Conservation (phyloP, 2,329 filamentous ascomycete species). For the Hortaea werneckii region DNA sequence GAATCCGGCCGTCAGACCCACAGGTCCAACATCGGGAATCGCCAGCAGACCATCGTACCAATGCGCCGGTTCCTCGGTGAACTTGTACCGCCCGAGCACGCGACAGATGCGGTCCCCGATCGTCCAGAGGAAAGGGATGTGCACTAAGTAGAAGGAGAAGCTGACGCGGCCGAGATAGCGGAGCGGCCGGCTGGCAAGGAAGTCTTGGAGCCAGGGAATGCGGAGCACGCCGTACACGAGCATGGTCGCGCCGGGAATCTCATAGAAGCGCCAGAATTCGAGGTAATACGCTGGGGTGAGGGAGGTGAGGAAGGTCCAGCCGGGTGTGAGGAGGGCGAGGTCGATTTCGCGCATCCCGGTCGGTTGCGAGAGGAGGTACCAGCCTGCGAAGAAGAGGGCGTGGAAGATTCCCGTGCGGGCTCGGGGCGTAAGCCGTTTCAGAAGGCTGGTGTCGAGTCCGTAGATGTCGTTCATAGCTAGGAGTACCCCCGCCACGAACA, state of each 20-base stretch:
- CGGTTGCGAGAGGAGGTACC: constrained; percentile 7
- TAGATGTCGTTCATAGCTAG: constrained; percentile 55
- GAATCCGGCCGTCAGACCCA: constrained; percentile 43
- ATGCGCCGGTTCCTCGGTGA: constrained; percentile 30
- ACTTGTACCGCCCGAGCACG: constrained; percentile 36
- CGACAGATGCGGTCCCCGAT: constrained; percentile 46
- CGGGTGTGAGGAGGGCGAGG: constrained; percentile 42
- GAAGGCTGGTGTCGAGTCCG: constrained; percentile 24
- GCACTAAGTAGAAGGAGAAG: constrained; percentile 52
- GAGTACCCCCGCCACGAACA: constrained; percentile 41
- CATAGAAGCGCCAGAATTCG: constrained; percentile 44
- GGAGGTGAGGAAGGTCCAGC: constrained; percentile 46
- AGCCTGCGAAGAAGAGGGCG: constrained; percentile 44
- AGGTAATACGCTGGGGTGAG: constrained; percentile 27
- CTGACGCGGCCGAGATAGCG: constrained; percentile 53
- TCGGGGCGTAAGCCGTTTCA: neutral
- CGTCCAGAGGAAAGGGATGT: constrained; percentile 44
- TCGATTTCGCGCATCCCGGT: constrained; percentile 45
- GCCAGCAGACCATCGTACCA: constrained; percentile 43
- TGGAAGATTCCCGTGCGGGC: neutral
- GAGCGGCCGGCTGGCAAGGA: constrained; percentile 41
- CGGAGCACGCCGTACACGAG: constrained; percentile 43
- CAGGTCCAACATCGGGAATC: constrained; percentile 44
- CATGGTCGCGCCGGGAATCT: constrained; percentile 43
- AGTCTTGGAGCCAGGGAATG: constrained; percentile 35